Evolutionary conservation across 768 basidiomycete genomes (phyloP), one percentile per base, ranked within the genome.

Genomic region (Leccinum barrowsii): DNA sequence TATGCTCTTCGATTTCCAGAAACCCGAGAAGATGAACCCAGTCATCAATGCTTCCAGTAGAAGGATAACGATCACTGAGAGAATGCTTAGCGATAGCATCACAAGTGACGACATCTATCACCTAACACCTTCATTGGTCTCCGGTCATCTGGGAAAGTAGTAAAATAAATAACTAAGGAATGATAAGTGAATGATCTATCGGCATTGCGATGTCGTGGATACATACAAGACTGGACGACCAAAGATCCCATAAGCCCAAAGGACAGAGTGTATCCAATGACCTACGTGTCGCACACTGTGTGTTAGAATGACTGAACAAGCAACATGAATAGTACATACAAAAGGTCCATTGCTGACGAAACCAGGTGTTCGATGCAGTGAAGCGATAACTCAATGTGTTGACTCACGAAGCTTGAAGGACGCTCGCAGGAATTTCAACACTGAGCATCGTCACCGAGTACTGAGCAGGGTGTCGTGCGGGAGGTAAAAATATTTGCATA

Each of bases 161-260:
- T 55, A 40, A 63, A 64, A 35, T 67, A 67, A 21, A 69, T 54
- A 42, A 58, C 67, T 69, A 7, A 28, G 49, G 22, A 7, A 34
- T 6, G 6, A 11, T 50, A 21, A 30, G 34, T 15, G 15, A 35
- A 15, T 35, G 35, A 35, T 7, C 35, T 8, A 28, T 26, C 15
- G 21, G 11, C 12, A 13, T 22, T 11, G 10, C 2, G 13, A 28
- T 15, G 19, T 28, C 26, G 5, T 10, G 35, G 15, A 28, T 26
- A 52, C 62, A 13, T 26, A 67, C 65, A 59, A 1, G 59, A 51
- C 22, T 69, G 65, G 37, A 67, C 56, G 2, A 3, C 26, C 2
- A 67, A 56, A 22, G 59, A 54, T 24, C 62, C 67, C 59, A 61
- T 59, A 10, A 67, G 54, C 1, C 24, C 44, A 7, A 63, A 69